phyloP scores from a whole-genome alignment of 2,329 filamentous ascomycete species.

The Escovopsis sp. region DNA sequence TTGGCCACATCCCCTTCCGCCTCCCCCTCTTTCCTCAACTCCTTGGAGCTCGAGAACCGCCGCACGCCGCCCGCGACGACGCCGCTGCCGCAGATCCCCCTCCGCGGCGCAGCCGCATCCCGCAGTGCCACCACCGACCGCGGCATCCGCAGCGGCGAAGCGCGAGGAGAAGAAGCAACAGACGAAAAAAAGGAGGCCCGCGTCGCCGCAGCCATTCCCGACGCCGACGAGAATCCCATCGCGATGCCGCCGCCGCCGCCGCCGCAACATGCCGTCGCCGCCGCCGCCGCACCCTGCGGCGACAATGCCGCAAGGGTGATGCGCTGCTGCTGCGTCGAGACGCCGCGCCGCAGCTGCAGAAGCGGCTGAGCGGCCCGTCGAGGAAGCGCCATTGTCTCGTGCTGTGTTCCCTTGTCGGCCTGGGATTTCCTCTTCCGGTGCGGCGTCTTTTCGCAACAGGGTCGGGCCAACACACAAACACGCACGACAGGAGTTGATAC shows the following conservation, averaged over 20 bases:
- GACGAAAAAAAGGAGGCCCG: too few relatives aligned
- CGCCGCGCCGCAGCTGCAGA: constrained; percentile 2
- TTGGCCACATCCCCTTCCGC: constrained; percentile 2
- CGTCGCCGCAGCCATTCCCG: not conserved
- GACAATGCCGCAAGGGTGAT: too few relatives aligned
- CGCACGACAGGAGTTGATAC: too few relatives aligned
- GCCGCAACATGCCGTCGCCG: not conserved
- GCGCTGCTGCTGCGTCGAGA: not conserved
- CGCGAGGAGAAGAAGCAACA: too few relatives aligned
- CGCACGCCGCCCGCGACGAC: constrained; percentile 2
- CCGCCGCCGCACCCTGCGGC: not conserved
- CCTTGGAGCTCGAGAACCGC: constrained; percentile 13
- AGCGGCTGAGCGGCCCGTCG: constrained; percentile 1
- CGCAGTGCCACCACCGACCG: not conserved
- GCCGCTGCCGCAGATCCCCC: not conserved
- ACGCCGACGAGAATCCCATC: not conserved
- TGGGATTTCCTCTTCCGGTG: too few relatives aligned
- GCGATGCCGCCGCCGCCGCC: not conserved
- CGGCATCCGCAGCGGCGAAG: not conserved
- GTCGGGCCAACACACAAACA: too few relatives aligned
- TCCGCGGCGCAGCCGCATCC: not conserved
- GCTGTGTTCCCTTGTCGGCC: not conserved
- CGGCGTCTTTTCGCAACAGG: too few relatives aligned
- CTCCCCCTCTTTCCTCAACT: not conserved
- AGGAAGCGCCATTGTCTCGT: not conserved